These are phyloP conservation scores for Pyrus pyrifolia DNA, from an alignment of 306 rosid species.

Conservation along the genomic window DNA sequence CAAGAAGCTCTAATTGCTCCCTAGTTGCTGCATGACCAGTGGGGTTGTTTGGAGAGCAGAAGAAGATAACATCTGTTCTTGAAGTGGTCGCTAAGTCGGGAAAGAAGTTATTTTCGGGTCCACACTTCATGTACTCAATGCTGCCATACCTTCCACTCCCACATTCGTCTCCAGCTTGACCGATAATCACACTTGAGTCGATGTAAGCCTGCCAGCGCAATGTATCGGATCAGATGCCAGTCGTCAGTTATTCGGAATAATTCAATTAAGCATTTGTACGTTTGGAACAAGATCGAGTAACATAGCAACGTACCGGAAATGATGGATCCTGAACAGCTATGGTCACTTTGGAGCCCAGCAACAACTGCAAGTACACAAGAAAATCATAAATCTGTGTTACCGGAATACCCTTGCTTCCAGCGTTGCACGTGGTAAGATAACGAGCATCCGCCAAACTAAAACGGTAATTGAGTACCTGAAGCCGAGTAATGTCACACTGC, in stretches of 20 bases:
- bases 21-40: slow-evolving; percentile 74
- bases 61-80: slow-evolving; percentile 52
- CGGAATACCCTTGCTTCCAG: neutral
- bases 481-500: slow-evolving; percentile 73
- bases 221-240: neutral
- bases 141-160: slow-evolving; percentile 34
- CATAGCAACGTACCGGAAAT: slow-evolving; percentile 44
- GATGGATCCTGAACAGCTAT: slow-evolving; percentile 70
- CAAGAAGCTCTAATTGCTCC: slow-evolving; percentile 49
- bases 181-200: slow-evolving; percentile 73
- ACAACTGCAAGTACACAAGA: slow-evolving; percentile 32
- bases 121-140: slow-evolving; percentile 64
- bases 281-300: neutral
- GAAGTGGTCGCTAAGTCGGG: slow-evolving; percentile 45
- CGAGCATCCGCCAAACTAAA: slow-evolving; percentile 4
- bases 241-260: neutral
- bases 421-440: neutral
- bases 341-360: slow-evolving; percentile 55
- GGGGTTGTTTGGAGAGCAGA: slow-evolving; percentile 86
- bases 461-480: slow-evolving; percentile 42
- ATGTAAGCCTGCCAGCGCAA: slow-evolving; percentile 44
- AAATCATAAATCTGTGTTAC: neutral
- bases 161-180: slow-evolving; percentile 45
- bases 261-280: neutral
- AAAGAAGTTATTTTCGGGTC: slow-evolving; percentile 47